Percentiles rank a stretch among this genome's conserved stretches.
Evolutionary conservation across 2,329 filamentous ascomycete species (phyloP).

Genomic region (Rhynchosporium secalis): DNA sequence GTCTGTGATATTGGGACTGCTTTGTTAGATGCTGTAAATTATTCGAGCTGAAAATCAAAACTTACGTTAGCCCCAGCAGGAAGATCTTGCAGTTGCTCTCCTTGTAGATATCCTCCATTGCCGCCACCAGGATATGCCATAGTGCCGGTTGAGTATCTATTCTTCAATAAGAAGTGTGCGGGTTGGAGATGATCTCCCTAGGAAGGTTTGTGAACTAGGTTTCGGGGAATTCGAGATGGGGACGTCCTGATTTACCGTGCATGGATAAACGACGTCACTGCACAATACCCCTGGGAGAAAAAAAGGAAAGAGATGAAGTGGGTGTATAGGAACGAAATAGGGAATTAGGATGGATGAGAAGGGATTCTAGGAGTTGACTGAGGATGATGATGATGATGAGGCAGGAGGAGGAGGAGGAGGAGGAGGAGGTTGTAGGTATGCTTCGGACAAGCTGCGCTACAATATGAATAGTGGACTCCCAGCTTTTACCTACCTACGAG

Average conservation of each 20-base stretch:
- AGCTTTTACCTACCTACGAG: not conserved
- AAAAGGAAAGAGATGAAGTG: conserved; percentile 4
- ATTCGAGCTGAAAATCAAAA: conserved; percentile 25
- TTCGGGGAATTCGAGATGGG: not conserved
- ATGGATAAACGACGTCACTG: conserved; percentile 17
- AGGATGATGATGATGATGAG: not conserved
- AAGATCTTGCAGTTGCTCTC: conserved; percentile 68
- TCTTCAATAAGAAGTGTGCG: not conserved
- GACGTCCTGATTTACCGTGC: not conserved
- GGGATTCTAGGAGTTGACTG: conserved; percentile 1
- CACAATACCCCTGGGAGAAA: conserved; percentile 5
- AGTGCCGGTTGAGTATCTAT: conserved; percentile 33
- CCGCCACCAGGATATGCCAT: conserved; percentile 67
- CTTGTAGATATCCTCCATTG: conserved; percentile 52
- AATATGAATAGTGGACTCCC: conserved; percentile 1
- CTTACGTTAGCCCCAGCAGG: conserved; percentile 61
- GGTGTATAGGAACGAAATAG: not conserved
- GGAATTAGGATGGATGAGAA: not conserved
- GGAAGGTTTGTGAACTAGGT: not conserved
- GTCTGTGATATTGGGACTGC: conserved; percentile 38
- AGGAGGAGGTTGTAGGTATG: conserved; percentile 1
- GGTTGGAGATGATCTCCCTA: not conserved
- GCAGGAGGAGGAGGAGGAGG: conserved; percentile 1
- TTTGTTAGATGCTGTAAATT: conserved; percentile 1
- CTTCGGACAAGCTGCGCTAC: conserved; percentile 1